These are phyloP conservation scores for Xylaria scruposa DNA, from an alignment of 495 filamentous ascomycete species.

Conservation along the genomic window DNA sequence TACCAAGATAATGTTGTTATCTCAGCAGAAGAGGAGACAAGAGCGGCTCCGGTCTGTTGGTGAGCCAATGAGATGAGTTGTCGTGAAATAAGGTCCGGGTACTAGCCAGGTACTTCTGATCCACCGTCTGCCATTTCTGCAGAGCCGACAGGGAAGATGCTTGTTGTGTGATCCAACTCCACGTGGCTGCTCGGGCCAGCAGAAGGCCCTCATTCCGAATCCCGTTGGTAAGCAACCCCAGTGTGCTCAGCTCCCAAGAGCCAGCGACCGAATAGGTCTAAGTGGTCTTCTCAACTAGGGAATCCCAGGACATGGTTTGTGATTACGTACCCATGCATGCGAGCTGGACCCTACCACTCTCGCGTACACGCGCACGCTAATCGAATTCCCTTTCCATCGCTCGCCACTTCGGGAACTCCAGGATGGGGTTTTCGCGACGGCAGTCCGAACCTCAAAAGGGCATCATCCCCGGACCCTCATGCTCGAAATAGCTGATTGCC, in stretches of 20 bases:
- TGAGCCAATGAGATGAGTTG: conserved; percentile 10
- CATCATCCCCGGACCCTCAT: conserved; percentile 18
- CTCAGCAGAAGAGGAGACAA: conserved; percentile 4
- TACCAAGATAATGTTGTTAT: conserved; percentile 2
- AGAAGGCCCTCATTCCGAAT: conserved; percentile 20
- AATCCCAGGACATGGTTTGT: neutral
- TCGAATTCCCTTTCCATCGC: conserved; percentile 33
- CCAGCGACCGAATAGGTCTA: conserved; percentile 12
- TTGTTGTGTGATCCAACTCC: conserved; percentile 22
- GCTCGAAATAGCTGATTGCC: conserved; percentile 20
- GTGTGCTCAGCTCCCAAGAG: conserved; percentile 2
- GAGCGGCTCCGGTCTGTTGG: conserved; percentile 16
- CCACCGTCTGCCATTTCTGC: conserved; percentile 12
- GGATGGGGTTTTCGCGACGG: conserved; percentile 29
- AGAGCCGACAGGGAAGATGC: conserved; percentile 25
- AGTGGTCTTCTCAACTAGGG: conserved; percentile 9
- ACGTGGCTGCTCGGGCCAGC: conserved; percentile 30
- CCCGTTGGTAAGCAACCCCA: conserved; percentile 15
- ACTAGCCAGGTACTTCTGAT: conserved; percentile 12
- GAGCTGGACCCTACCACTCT: conserved; percentile 9
- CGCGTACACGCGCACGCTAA: conserved; percentile 7
- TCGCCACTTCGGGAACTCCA: conserved; percentile 37
- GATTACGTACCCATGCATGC: neutral
- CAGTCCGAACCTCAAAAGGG: conserved; percentile 13
- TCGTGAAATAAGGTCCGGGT: conserved; percentile 18